Conservation (phyloP, 2,329 filamentous ascomycete species). For the Pseudocercospora vitis region DNA sequence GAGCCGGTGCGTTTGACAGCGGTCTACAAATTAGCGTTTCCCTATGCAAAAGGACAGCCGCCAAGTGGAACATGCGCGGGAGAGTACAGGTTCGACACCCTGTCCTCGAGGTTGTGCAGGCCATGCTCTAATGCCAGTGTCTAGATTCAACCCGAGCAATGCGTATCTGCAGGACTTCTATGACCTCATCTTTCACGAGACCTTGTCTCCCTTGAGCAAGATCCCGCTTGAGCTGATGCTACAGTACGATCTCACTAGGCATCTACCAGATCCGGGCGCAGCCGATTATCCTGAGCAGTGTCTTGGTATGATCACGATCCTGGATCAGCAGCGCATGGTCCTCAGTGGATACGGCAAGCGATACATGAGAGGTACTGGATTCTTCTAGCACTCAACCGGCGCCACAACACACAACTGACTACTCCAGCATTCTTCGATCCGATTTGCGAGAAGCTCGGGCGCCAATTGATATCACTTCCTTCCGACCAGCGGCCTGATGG, state of each 20-base stretch:
- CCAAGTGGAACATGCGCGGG: constrained; percentile 3
- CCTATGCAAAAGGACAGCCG: constrained; percentile 2
- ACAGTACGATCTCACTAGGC: not conserved
- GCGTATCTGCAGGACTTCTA: constrained; percentile 1
- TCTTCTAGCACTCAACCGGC: not conserved
- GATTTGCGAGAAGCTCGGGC: not conserved
- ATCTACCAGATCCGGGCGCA: not conserved
- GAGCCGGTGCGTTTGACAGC: not conserved
- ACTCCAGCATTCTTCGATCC: constrained; percentile 5
- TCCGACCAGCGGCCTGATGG: not conserved
- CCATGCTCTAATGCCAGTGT: no score
- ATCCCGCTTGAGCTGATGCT: not conserved
- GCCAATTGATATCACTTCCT: constrained; percentile 1
- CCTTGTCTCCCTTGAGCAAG: not conserved
- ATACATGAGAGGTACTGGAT: not conserved
- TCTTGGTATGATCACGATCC: constrained; percentile 4
- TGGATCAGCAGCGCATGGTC: not conserved
- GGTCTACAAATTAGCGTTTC: constrained; percentile 7
- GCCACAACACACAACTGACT: not conserved
- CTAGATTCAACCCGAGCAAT: not conserved
- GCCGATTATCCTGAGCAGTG: constrained; percentile 4
- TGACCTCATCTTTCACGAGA: constrained; percentile 1
- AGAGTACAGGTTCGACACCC: not conserved
- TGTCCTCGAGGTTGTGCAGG: not conserved
- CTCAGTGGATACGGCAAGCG: not conserved